Percentiles rank a stretch among this genome's conserved stretches.
These are phyloP conservation scores for Peronospora tabacina DNA, from an alignment of 352 stramenopile species.

Conservation along the genomic window DNA sequence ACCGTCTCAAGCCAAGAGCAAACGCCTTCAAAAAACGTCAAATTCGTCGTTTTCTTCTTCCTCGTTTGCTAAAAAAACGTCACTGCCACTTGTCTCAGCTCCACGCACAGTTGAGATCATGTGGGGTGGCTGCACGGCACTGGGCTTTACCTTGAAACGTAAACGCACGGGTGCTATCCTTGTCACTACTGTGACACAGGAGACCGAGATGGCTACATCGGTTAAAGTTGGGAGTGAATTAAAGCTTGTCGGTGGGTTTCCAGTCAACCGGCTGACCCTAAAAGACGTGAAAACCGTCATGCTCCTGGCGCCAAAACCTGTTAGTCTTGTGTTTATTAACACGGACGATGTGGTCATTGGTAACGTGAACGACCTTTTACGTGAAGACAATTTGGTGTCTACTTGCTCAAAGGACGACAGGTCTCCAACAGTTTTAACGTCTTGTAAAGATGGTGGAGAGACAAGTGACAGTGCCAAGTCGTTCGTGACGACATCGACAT, in stretches of 20 bases:
- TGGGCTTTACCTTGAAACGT: conserved; percentile 72
- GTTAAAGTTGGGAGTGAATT: conserved; percentile 61
- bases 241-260: conserved; percentile 68
- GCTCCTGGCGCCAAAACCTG: conserved; percentile 57
- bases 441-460: conserved; percentile 20
- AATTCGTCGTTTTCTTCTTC: conserved; percentile 10
- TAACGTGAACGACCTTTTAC: conserved; percentile 21
- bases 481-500: conserved; percentile 17
- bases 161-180: conserved; percentile 63
- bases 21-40: conserved; percentile 9
- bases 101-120: conserved; percentile 62
- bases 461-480: conserved; percentile 20
- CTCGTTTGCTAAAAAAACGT: conserved; percentile 3
- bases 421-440: conserved; percentile 19
- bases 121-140: conserved; percentile 44
- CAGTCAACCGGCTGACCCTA: conserved; percentile 58
- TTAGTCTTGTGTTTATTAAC: conserved; percentile 78
- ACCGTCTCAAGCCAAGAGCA: conserved; percentile 7
- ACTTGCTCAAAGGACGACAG: conserved; percentile 9
- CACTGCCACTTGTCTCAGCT: conserved; percentile 17
- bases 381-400: conserved; percentile 15
- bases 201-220: conserved; percentile 21
- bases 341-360: conserved; percentile 36
- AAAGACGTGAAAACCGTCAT: conserved; percentile 76
- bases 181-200: conserved; percentile 46